Base-by-base conservation (phyloP, 2,329 filamentous ascomycete genomes). In the Thermoascus crustaceus region DNA sequence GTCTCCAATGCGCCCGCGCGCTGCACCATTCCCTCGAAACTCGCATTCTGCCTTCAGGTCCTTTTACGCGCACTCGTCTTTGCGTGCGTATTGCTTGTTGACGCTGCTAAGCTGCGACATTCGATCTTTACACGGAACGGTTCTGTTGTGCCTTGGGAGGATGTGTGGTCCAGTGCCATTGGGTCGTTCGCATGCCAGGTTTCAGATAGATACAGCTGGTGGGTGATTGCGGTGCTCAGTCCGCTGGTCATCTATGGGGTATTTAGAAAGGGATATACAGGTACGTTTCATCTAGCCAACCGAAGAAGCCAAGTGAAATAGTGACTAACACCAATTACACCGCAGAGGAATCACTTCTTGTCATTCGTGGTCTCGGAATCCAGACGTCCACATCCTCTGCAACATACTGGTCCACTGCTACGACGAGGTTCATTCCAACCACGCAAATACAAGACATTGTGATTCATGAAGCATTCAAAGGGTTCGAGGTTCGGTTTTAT, bases 391-490 rank as follows among this genome's bases (percentile, higher is more conserved):
- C 80, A 1, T 80, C 77, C 18, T 78, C 80, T 6, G 61, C 72
- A 1, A 82, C 78, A 6, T 86, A 85, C 51, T 68, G 88, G 5
- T 70, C 71, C 23, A 68, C 69, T 6, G 64, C 74, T 2, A 69
- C 72, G 1, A 82, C 78, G n/a, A 68, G 79, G 32, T 85, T 85
- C 59, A 96, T 98, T 40, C 89, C 91, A 0, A 94, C 89, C 0
- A 84, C 82, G 29, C 80, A 85, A 61, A 93, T 98, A 39, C 85
- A 85, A 55, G 91, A 98, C 57, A 81, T 98, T 38, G 77, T 95
- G 35, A 84, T 98, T 33, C 87, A 95, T 57, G 91, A 98, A 67
- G 91, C 88, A 3, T 96, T 96, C 61, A 78, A 77, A 38, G 88
- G 88, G 1, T 94, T 95, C 53, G 85, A 88, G 63, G 87, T 96